Base-by-base conservation (phyloP, 805 yeast genomes). In the Nadsonia fulvescens region DNA sequence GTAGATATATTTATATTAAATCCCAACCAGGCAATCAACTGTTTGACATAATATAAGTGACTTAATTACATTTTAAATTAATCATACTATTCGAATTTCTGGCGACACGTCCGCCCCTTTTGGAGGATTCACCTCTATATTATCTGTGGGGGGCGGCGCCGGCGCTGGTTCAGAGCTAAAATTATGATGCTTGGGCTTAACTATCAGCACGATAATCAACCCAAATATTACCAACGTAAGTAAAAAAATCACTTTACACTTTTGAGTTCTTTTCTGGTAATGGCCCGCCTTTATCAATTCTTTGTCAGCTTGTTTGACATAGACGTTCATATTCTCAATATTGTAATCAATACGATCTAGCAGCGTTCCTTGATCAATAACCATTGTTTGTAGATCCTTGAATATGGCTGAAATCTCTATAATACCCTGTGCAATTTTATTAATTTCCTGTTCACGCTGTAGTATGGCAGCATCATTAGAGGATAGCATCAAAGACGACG, bases 301-400 rank as follows among this genome's bases (percentile, higher is more conserved):
- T 33, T 67, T 66, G 33, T 77, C 78, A 0, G 95, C 89, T 19
- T 60, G 62, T 40, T 71, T 68, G 32, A 86, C 63, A 36, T 81
- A 75, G 18, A 66, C 66, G 2, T 67, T 73, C n/a, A 93, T 74
- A 32, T 70, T 70, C 33, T 74, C 75, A 32, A 89, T 53, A 44
- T 89, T 89, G 47, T 86, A 89, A 49, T 86, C 98, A 30, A 89
- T 86, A 37, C 95, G 58, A 50, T 89, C 98, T 32, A 89, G 58
- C 22, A 89, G 63, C 0, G 94, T 79, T 1, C 98, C 98, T 51
- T 89, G 98, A 42, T 89, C 96, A 30, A 89, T 75, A 22, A 89
- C 78, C 61, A 89, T 59, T 19, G 70, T 67, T 42, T 91, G 95
- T 65, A 89, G 66, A 43, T 89, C 96, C 45, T 76, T 75, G 56